Conservation (phyloP, 345 rosid genomes). For the Euphorbia peplus region DNA sequence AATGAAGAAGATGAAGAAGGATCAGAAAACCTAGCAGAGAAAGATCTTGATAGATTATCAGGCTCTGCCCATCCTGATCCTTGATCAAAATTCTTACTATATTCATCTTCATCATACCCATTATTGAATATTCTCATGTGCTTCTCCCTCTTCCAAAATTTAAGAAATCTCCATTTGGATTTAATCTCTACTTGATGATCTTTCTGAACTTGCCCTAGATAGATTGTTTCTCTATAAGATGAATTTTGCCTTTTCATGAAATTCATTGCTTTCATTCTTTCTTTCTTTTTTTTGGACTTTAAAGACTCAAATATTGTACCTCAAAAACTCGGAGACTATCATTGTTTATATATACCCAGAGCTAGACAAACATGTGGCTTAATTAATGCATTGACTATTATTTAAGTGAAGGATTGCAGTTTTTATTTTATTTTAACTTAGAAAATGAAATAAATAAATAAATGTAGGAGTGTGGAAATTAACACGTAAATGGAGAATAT, state of each 20-base stretch:
- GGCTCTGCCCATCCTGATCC: slow-evolving; percentile 48
- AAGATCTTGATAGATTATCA: slow-evolving; percentile 47
- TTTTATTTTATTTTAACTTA: too few species aligned
- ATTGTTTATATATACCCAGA: too few species aligned
- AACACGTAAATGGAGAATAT: too few species aligned
- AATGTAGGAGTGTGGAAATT: too few species aligned
- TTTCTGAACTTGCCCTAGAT: slow-evolving; percentile 16
- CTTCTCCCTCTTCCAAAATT: slow-evolving; percentile 39
- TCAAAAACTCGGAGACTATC: too few species aligned
- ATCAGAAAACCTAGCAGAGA: slow-evolving; percentile 55
- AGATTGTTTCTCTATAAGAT: slow-evolving; percentile 14
- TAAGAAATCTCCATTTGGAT: slow-evolving; percentile 18
- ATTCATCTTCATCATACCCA: slow-evolving; percentile 41
- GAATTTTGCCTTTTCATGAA: slow-evolving; percentile 22
- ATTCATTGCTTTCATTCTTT: slow-evolving; percentile 17
- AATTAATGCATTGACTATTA: too few species aligned
- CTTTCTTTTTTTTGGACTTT: background rate
- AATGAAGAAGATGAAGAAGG: slow-evolving; percentile 26
- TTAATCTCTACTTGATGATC: background rate
- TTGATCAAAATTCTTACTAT: slow-evolving; percentile 56
- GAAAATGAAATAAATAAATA: too few species aligned
- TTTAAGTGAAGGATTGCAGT: too few species aligned
- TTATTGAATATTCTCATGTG: slow-evolving; percentile 23
- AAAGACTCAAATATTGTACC: too few species aligned
- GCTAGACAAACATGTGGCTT: too few species aligned